Evolutionary conservation across 2,329 filamentous ascomycete species (phyloP).

Genomic region (Rutstroemia sydowiana): DNA sequence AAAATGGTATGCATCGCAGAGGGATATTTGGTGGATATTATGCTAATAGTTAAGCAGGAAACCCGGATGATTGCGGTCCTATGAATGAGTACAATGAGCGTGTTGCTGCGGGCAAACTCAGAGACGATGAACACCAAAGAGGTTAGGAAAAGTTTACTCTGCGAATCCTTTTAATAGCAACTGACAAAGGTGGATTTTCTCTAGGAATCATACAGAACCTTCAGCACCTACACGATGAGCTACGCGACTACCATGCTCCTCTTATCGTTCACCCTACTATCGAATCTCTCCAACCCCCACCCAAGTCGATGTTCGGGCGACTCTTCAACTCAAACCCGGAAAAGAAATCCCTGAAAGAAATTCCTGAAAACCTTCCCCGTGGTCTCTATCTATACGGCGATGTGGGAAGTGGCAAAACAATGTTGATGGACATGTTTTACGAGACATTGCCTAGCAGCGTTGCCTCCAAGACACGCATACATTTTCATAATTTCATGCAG

Average conservation of each 20-base stretch:
- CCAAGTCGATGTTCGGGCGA: conserved; percentile 47
- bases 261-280: conserved; percentile 70
- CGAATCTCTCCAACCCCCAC: conserved; percentile 56
- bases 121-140: conserved; percentile 87
- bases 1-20: conserved; percentile 20
- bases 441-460: conserved; percentile 81
- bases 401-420: conserved; percentile 95
- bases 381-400: conserved; percentile 95
- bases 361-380: conserved; percentile 70
- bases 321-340: conserved; percentile 46
- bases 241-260: conserved; percentile 66
- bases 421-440: conserved; percentile 98
- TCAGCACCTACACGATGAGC: conserved; percentile 80
- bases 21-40: too few species aligned
- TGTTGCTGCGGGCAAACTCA: conserved; percentile 64
- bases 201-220: conserved; percentile 80
- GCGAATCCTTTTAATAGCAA: conserved; percentile 1
- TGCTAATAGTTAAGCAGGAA: conserved; percentile 15
- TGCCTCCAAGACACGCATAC: conserved; percentile 78
- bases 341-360: conserved; percentile 37
- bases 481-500: conserved; percentile 99
- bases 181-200: conserved; percentile 10
- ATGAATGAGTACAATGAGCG: conserved; percentile 82
- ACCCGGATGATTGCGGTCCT: conserved; percentile 48
- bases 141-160: conserved; percentile 40